Evolutionary conservation across 495 filamentous ascomycete species (phyloP), one percentile per base, ranked within the genome.

Genomic region (Neurospora africana): DNA sequence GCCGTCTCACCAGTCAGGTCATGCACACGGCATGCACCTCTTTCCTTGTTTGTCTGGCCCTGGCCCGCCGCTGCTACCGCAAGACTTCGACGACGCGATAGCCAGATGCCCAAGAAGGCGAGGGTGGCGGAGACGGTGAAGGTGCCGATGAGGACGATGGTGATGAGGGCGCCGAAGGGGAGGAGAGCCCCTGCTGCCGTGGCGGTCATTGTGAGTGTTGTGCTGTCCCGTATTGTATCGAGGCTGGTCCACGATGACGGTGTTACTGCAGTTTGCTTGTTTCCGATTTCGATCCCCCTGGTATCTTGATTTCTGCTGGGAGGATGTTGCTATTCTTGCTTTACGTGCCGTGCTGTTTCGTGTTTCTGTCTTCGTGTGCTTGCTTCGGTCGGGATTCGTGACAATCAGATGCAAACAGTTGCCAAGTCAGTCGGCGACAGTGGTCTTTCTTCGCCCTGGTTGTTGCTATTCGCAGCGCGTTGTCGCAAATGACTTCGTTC

Each of bases 131-230:
- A 41, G 35, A 74, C 10, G 27, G 74, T 30, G 30, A 77, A 23
- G 7, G 70, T 68, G 41, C 75, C 74, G 69, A 61, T 41, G 33
- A 77, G 17, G 41, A 75, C 53, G 68, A 76, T 76, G 53, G 68
- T 27, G 23, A 76, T 40, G 23, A 76, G 69, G 30, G 69, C 72
- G 19, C 47, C 40, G 13, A 76, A 71, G 71, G 68, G 36, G 68
- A 73, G 39, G 23, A n/a, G 3, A 30, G 19, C 69, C 47, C 27
- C 65, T 23, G 30, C 21, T 19, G 3, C 9, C 41, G 53, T 39
- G 43, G 41, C 65, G 13, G 38, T 36, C 47, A 65, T 65, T 3
- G 6, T 33, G 15, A 19, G 27, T 33, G 27, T 3, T 2, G 19
- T 58, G 10, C 2, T 23, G 7, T 6, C 1, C n/a, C n/a, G n/a